Evolutionary conservation across 169 alveolate species (phyloP).

Genomic region (Plasmodium sp.): DNA sequence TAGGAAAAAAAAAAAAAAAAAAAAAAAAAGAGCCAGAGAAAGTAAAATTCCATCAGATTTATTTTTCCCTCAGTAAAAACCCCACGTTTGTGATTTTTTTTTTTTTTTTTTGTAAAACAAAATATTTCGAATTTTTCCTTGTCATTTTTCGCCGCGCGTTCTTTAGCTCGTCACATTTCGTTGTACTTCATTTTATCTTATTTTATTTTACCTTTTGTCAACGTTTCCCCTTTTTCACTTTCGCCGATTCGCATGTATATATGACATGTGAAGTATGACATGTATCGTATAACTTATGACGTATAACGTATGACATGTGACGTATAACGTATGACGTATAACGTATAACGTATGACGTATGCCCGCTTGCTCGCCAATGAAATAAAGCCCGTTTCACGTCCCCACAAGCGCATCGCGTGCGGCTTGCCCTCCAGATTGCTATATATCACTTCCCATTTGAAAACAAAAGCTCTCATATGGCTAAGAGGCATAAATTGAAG

Average conservation of each 20-base stretch:
- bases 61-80: background rate
- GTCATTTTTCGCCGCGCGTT: background rate
- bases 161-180: background rate
- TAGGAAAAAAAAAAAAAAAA: background rate
- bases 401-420: background rate
- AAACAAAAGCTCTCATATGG: slow-evolving; percentile 15
- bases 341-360: background rate
- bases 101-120: background rate
- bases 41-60: background rate
- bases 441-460: background rate
- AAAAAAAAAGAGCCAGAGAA: background rate
- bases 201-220: background rate
- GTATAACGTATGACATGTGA: background rate
- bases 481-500: slow-evolving; percentile 70
- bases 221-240: background rate
- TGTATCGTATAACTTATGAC: background rate
- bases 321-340: background rate
- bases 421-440: background rate
- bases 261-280: background rate
- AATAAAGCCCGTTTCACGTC: background rate
- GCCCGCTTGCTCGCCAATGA: background rate
- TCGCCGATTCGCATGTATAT: background rate
- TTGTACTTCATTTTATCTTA: background rate
- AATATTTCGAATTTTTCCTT: background rate
- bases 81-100: background rate